These are phyloP conservation scores for Zoysia pacifica DNA, from an alignment of 176 grass and related monocot species.

Conservation along the genomic window DNA sequence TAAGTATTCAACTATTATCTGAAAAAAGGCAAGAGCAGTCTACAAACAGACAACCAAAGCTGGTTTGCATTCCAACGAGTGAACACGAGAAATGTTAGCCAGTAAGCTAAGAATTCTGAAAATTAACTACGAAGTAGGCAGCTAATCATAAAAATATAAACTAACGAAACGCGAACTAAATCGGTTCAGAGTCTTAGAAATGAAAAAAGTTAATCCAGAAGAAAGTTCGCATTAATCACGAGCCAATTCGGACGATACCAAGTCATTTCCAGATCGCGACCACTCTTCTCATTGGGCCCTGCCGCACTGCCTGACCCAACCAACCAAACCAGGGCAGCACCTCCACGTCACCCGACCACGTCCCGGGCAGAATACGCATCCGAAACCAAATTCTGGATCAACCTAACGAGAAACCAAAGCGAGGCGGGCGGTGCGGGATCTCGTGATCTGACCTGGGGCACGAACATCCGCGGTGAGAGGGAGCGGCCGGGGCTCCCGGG, in stretches of 20 bases:
- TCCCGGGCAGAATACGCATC: conserved; percentile 29
- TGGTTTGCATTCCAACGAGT: background rate
- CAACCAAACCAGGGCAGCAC: conserved; percentile 24
- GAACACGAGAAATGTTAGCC: background rate
- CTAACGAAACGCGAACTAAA: conserved; percentile 2
- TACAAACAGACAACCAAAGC: conserved; percentile 8
- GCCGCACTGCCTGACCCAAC: background rate
- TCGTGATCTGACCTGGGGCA: conserved; percentile 83
- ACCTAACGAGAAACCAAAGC: conserved; percentile 32
- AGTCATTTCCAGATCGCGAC: conserved; percentile 38
- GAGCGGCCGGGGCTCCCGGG: conserved; percentile 74
- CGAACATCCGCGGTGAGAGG: conserved; percentile 95
- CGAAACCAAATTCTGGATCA: conserved; percentile 16
- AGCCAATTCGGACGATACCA: conserved; percentile 18
- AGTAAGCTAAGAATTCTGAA: background rate
- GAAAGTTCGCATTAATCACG: background rate
- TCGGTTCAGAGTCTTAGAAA: background rate
- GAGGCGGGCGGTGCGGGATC: conserved; percentile 22
- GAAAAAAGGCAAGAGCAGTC: background rate
- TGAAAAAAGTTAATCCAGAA: conserved; percentile 12
- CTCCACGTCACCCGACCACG: conserved; percentile 26
- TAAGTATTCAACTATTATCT: background rate
- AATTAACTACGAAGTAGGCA: conserved; percentile 4
- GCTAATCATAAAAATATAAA: conserved; percentile 9
- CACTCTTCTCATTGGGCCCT: conserved; percentile 33